Conservation (phyloP, 768 basidiomycete species). For the Suillus hirtellus region DNA sequence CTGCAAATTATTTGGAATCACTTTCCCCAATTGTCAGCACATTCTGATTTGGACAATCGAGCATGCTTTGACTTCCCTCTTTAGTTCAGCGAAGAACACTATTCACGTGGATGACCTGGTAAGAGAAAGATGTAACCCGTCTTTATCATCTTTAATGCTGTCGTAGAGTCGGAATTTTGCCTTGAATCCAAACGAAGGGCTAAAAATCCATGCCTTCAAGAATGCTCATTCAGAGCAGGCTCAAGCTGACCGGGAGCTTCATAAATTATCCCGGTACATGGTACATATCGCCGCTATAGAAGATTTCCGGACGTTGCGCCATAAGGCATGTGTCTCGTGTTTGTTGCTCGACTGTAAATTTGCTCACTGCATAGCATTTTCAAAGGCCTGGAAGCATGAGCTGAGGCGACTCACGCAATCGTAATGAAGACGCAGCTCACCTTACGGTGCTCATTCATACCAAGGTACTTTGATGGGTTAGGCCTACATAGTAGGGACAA, state of each 20-base stretch:
- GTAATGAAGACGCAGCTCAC: constrained; percentile 1
- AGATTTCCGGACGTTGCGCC: constrained; percentile 66
- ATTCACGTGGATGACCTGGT: constrained; percentile 89
- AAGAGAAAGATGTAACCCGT: constrained; percentile 20
- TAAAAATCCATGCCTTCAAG: constrained; percentile 83
- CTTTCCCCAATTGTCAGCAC: constrained; percentile 72
- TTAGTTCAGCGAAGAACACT: constrained; percentile 67
- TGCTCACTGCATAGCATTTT: not conserved
- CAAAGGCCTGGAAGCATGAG: constrained; percentile 37
- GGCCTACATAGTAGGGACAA: not conserved
- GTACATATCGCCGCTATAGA: constrained; percentile 56
- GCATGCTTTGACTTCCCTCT: not conserved
- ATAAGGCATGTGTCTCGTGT: constrained; percentile 51
- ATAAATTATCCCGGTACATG: constrained; percentile 65
- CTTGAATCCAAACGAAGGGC: constrained; percentile 78
- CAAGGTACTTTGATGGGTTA: not conserved
- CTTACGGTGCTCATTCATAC: not conserved
- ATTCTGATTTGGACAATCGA: not conserved
- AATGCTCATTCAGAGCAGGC: constrained; percentile 68
- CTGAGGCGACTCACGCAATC: constrained; percentile 24
- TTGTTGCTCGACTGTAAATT: not conserved
- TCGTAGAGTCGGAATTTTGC: constrained; percentile 80
- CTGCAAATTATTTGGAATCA: constrained; percentile 87
- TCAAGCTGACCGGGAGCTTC: constrained; percentile 67
- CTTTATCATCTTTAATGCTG: constrained; percentile 5